Base-by-base conservation (phyloP, 257 asterid genomes). In the Paraleonurus japonicus region DNA sequence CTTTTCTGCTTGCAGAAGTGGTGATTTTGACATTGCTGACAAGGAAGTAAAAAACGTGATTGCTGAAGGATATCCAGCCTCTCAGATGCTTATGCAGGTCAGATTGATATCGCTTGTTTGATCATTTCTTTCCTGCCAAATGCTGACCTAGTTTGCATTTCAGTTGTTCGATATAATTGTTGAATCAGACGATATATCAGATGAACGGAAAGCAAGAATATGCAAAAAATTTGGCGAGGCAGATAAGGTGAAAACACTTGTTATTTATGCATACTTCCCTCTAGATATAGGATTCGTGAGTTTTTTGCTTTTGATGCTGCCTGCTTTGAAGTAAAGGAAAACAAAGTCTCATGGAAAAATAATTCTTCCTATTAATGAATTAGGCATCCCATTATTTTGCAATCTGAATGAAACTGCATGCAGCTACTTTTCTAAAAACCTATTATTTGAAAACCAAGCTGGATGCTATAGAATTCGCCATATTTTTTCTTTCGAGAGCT, bases 31-130 rank as follows among this genome's bases (percentile, higher is more conserved):
- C 85, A 72, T 70, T 72, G 96, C 96, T 11, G 92, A 94, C 82
- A 89, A 79, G 79, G 95, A 91, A 87, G 95, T 89, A 26, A 86
- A 87, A 75, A 86, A 88, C 66, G 86, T 88, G 61, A 86, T 88
- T 57, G 96, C 98, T 15, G 99, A 91, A 83, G 99, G 99, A 58
- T 91, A 94, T 84, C 98, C 99, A 27, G 95, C 73, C 77, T 86
- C 99, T 77, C 98, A 89, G 86, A 84, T 85, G 86, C 85, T 94
- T 61, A 86, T 82, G 69, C 99, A 94, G 98, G 99, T 94, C 41
- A 50, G 68, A 7, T 59, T 80, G 30, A 71, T 54, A 51, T 61
- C 64, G 61, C 61, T 47, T 43, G 7, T 41, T 67, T 23, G 11
- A 41, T 63, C 61, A 15, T 48, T 15, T 33, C 62, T 4, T 41